Percentiles rank a stretch among this genome's conserved stretches.
These are phyloP conservation scores for Plectosphaerella cucumerina DNA, from an alignment of 2,329 filamentous ascomycete species.

Conservation along the genomic window DNA sequence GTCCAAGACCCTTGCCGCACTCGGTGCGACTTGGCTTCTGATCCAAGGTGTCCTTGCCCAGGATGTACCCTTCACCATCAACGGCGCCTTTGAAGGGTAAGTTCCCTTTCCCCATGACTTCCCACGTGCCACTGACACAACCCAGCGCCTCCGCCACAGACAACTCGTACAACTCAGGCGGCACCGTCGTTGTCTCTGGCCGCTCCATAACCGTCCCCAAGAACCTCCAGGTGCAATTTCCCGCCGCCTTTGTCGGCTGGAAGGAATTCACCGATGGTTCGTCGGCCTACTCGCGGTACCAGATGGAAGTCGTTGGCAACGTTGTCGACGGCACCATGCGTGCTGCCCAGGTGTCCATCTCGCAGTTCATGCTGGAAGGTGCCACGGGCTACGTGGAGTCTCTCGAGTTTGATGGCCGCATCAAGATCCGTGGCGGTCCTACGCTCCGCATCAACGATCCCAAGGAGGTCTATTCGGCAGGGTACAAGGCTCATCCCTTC, in stretches of 20 bases:
- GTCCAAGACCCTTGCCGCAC: constrained; percentile 4
- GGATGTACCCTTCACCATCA: constrained; percentile 8
- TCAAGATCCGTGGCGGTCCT: constrained; percentile 30
- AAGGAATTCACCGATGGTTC: constrained; percentile 25
- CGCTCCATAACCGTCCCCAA: constrained; percentile 41
- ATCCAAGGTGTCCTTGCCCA: constrained; percentile 3
- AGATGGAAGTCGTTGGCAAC: constrained; percentile 28
- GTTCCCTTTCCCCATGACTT: neutral
- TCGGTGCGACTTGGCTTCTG: neutral
- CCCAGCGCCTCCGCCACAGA: constrained; percentile 23
- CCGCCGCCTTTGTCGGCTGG: constrained; percentile 39
- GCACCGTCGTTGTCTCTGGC: constrained; percentile 38
- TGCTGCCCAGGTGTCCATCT: constrained; percentile 31
- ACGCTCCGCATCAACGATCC: constrained; percentile 37
- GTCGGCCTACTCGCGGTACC: constrained; percentile 1
- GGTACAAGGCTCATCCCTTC: constrained; percentile 28
- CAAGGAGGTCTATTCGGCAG: constrained; percentile 33
- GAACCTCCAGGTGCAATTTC: constrained; percentile 45
- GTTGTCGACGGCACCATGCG: constrained; percentile 27
- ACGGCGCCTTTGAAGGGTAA: constrained; percentile 10
- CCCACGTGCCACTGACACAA: neutral
- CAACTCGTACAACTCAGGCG: constrained; percentile 38
- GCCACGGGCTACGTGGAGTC: constrained; percentile 29
- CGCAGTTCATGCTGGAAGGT: constrained; percentile 28
- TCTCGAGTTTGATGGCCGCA: constrained; percentile 25